A percentile compares a stretch with the other conserved stretches of the same genome.
phyloP scores from a whole-genome alignment of 2,329 filamentous ascomycete genomes.

The Trichoderma atrobrunneum region DNA sequence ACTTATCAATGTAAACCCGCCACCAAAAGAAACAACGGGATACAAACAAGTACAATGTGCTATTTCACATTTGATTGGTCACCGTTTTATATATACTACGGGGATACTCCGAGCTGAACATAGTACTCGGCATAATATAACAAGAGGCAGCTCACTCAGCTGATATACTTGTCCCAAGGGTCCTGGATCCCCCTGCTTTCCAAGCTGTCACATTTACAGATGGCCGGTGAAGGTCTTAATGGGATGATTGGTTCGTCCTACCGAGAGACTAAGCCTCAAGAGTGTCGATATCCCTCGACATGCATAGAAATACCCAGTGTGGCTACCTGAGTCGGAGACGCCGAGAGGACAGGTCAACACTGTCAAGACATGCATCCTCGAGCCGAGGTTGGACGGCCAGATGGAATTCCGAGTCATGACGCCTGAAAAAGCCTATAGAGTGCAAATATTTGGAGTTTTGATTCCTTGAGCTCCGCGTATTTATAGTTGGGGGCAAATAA shows the following conservation, averaged over 20 bases:
- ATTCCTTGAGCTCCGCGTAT: neutral
- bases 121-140: neutral
- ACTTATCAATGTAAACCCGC: neutral
- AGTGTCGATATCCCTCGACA: neutral
- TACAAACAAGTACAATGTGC: neutral
- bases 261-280: neutral
- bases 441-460: neutral
- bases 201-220: neutral
- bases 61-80: neutral
- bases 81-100: neutral
- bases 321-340: constrained; percentile 1
- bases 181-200: neutral
- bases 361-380: neutral
- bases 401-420: neutral
- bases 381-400: neutral
- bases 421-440: neutral
- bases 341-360: neutral
- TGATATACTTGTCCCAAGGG: neutral
- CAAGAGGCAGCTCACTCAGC: neutral
- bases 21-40: neutral
- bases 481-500: neutral
- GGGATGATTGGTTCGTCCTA: neutral
- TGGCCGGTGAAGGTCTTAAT: neutral
- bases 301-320: neutral
- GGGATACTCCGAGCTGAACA: neutral